Conservation (phyloP, 805 yeast species). For the Pichia sporocuriosa region DNA sequence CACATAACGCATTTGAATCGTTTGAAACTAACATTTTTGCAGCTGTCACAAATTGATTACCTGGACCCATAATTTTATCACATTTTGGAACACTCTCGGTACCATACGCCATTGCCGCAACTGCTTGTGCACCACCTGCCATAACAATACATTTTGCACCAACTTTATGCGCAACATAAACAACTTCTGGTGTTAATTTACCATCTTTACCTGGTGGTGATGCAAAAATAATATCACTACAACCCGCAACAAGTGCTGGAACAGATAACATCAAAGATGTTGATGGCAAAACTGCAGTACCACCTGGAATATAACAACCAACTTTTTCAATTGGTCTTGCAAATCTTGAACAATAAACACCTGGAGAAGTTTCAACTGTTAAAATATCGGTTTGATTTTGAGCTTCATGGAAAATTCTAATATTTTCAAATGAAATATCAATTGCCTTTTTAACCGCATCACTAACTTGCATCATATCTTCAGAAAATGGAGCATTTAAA, state of each 20-base stretch:
- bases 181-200: conserved; percentile 91
- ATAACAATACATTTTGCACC: conserved; percentile 86
- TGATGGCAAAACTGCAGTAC: conserved; percentile 96
- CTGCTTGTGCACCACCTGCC: conserved; percentile 99
- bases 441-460: conserved; percentile 76
- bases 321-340: conserved; percentile 92
- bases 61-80: conserved; percentile 97
- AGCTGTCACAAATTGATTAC: conserved; percentile 98
- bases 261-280: conserved; percentile 98
- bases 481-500: conserved; percentile 80
- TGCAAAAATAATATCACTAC: conserved; percentile 85
- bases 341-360: conserved; percentile 90
- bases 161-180: conserved; percentile 91
- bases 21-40: conserved; percentile 97
- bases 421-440: conserved; percentile 84
- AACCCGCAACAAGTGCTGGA: conserved; percentile 97
- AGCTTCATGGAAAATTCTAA: conserved; percentile 87
- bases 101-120: conserved; percentile 98
- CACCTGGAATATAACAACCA: conserved; percentile 97
- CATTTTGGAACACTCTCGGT: conserved; percentile 88
- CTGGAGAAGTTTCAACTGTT: conserved; percentile 87
- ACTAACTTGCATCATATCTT: conserved; percentile 61
- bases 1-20: conserved; percentile 89
- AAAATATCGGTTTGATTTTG: conserved; percentile 71
- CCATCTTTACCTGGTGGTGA: conserved; percentile 96